phyloP scores from a whole-genome alignment of 2,329 filamentous ascomycete genomes.

The Cytospora piceicola region DNA sequence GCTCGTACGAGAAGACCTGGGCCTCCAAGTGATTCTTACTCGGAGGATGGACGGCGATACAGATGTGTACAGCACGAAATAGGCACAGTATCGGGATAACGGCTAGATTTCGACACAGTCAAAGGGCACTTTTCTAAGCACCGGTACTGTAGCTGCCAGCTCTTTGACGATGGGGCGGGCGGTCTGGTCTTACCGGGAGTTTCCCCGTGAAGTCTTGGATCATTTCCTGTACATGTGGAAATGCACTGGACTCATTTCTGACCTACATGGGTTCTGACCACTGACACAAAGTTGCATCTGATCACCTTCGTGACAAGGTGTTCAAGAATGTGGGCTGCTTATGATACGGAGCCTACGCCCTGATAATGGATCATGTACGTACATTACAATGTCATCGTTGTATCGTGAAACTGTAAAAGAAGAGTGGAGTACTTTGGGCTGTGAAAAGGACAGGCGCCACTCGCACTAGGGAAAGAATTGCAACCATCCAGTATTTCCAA shows the following conservation, averaged over 20 bases:
- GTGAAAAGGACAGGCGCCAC: constrained; percentile 4
- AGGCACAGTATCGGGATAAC: neutral
- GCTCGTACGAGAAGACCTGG: neutral
- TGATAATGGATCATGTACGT: constrained; percentile 1
- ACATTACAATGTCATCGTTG: constrained; percentile 13
- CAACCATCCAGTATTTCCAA: constrained; percentile 21
- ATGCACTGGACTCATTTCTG: constrained; percentile 50
- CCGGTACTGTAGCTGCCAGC: too few relatives aligned
- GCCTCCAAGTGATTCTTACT: neutral
- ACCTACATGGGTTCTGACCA: constrained; percentile 17
- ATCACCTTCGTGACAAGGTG: constrained; percentile 62
- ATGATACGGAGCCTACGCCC: neutral
- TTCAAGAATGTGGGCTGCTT: constrained; percentile 51
- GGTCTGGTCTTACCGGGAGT: too few relatives aligned
- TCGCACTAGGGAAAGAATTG: constrained; percentile 15
- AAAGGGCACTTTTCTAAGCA: too few relatives aligned
- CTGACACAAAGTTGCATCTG: constrained; percentile 56
- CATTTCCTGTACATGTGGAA: constrained; percentile 36
- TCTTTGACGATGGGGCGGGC: too few relatives aligned
- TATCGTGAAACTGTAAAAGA: constrained; percentile 20
- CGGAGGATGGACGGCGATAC: constrained; percentile 2
- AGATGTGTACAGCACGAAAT: neutral
- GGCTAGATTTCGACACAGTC: too few relatives aligned
- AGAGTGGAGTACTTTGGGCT: constrained; percentile 20
- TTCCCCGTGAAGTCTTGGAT: neutral